Base-by-base conservation (phyloP, 345 rosid genomes). In the Gossypium longicalyx region DNA sequence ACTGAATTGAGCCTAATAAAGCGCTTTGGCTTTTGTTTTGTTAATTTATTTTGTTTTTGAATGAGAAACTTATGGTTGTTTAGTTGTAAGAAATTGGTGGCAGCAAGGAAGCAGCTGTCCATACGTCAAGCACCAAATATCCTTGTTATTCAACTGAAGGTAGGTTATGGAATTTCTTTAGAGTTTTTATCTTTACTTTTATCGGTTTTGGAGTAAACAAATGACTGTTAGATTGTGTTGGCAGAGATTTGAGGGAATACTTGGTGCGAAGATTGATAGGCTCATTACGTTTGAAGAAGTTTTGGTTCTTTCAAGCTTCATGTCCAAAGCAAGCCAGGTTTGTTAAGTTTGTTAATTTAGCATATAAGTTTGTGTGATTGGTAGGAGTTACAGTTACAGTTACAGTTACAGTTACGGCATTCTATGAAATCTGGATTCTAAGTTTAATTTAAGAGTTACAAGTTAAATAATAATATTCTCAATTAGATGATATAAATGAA, bases 91-190 rank as follows among this genome's bases (percentile, higher is more conserved):
- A 93, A 96, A 84, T 76, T 96, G 91, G 97, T 91, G 79, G 79
- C 85, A 22, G 99, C 99, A 9, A 86, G 89, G 95, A 96, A 96
- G 90, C 98, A 96, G 80, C 86, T 96, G 97, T 96, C 97, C 0
- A 70, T 96, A 71, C 83, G 82, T 79, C 91, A 93, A 80, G 97
- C 99, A 0, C 98, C 98, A 16, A 91, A 91, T 86, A 78, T 96
- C 72, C 91, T 93, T 83, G 98, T 93, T 41, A 87, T 96, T 80
- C 97, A 96, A 76, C 90, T 96, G 29, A 96, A 96, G 93, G 99
- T 93, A 69, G 54, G 83, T 77, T 25, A 43, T 47, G 54, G 64
- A 69, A 29, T 70, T 73, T 75, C 58, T 60, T 41, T 57, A 20
- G 52, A 13, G 51, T 71, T 48, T 61, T 68, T 34, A 5, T 47